These are phyloP conservation scores for Medicago arabica DNA, from an alignment of 306 rosid species.

Conservation along the genomic window DNA sequence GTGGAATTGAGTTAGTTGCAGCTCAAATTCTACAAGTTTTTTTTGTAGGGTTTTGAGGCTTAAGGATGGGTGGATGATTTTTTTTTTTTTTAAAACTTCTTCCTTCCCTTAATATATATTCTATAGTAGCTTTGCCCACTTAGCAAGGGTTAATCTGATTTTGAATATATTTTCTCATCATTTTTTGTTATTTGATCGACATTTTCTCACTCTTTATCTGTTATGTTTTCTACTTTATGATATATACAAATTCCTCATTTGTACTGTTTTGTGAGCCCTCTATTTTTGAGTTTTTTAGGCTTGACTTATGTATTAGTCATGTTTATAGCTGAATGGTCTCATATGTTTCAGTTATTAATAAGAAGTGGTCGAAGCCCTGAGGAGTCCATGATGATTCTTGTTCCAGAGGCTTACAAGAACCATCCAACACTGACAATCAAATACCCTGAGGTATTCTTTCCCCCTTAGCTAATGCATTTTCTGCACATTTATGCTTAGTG, in stretches of 20 bases:
- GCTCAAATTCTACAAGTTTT: background rate
- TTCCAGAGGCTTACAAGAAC: conserved; percentile 97
- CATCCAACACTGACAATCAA: conserved; percentile 90
- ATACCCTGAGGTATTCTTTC: conserved; percentile 83
- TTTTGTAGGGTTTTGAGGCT: background rate
- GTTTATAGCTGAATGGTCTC: conserved; percentile 39
- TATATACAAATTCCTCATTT: conserved; percentile 12
- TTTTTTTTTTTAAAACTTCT: background rate
- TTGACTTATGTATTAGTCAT: conserved; percentile 34
- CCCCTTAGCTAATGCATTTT: conserved; percentile 9
- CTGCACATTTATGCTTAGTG: conserved; percentile 11
- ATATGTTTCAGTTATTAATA: conserved; percentile 71
- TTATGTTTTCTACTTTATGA: conserved; percentile 9
- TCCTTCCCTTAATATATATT: conserved; percentile 16
- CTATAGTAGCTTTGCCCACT: conserved; percentile 9
- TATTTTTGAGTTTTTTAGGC: conserved; percentile 31
- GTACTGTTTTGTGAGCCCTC: conserved; percentile 28
- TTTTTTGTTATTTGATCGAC: background rate
- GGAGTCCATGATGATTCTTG: conserved; percentile 98
- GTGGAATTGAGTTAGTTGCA: background rate
- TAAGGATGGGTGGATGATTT: no score
- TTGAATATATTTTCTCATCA: conserved; percentile 19
- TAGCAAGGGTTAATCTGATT: conserved; percentile 14
- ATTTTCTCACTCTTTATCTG: background rate
- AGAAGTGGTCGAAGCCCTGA: conserved; percentile 95